Evolutionary conservation across 129 eudicot species (phyloP).

Genomic region (Daucus carota): DNA sequence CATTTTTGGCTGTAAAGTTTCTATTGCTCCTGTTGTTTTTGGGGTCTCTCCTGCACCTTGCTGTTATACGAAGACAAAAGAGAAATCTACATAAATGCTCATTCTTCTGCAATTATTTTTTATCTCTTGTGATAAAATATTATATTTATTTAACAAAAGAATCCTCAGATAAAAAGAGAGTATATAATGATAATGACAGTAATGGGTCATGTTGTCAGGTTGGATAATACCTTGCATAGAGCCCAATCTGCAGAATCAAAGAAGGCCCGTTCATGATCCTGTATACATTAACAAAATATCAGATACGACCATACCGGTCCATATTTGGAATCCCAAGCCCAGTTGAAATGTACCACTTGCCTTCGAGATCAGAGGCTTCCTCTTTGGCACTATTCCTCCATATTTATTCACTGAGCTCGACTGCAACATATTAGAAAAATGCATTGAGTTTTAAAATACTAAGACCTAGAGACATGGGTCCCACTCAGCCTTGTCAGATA

Average conservation of each 20-base stretch:
- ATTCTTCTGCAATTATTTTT: too few species aligned
- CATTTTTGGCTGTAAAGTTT: slow-evolving; percentile 67
- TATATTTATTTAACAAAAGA: too few species aligned
- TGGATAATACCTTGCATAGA: slow-evolving; percentile 55
- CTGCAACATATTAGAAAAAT: slow-evolving; percentile 11
- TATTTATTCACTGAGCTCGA: slow-evolving; percentile 38
- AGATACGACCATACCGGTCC: background rate
- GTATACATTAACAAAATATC: background rate
- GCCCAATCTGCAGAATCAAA: slow-evolving; percentile 99
- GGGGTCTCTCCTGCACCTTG: slow-evolving; percentile 62
- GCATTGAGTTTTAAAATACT: too few species aligned
- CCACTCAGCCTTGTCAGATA: too few species aligned
- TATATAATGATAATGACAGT: too few species aligned
- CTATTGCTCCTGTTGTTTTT: slow-evolving; percentile 54
- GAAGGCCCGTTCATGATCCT: slow-evolving; percentile 90
- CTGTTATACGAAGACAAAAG: slow-evolving; percentile 24
- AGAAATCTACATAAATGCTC: background rate
- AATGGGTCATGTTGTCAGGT: background rate
- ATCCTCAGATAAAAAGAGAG: background rate
- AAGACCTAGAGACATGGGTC: too few species aligned
- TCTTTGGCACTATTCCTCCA: slow-evolving; percentile 79
- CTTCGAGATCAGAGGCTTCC: slow-evolving; percentile 88
- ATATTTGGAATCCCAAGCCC: background rate
- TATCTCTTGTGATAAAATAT: too few species aligned
- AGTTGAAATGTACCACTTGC: slow-evolving; percentile 23